phyloP scores from a whole-genome alignment of 768 basidiomycete genomes.

The Tricholoma terreum region DNA sequence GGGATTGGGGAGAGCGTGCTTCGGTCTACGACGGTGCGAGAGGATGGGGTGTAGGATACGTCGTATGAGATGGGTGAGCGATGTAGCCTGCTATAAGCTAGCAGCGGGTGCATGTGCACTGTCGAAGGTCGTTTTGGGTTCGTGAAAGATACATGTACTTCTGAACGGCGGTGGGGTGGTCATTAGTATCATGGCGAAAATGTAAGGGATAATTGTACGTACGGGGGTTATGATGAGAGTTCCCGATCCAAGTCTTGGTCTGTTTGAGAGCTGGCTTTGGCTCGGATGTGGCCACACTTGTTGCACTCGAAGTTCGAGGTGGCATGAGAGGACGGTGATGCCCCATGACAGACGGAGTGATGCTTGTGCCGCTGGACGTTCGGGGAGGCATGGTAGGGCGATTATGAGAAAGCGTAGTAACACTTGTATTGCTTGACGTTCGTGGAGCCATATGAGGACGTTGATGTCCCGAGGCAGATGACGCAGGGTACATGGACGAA shows the following conservation, averaged over 20 bases:
- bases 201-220: constrained; percentile 20
- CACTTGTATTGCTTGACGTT: constrained; percentile 37
- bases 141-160: constrained; percentile 32
- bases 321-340: constrained; percentile 26
- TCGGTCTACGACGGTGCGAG: constrained; percentile 54
- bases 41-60: constrained; percentile 52
- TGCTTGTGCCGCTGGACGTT: constrained; percentile 38
- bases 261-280: constrained; percentile 46
- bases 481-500: constrained; percentile 44
- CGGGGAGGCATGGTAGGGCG: constrained; percentile 33
- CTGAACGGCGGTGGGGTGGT: constrained; percentile 18
- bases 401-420: constrained; percentile 25
- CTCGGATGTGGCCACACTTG: constrained; percentile 36
- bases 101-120: constrained; percentile 61
- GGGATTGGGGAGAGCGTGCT: constrained; percentile 53
- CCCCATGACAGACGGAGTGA: constrained; percentile 26
- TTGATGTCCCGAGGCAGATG: constrained; percentile 21
- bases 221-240: constrained; percentile 38
- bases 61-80: constrained; percentile 65
- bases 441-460: constrained; percentile 33
- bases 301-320: constrained; percentile 38
- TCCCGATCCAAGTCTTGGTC: constrained; percentile 45
- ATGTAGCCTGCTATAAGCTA: constrained; percentile 53
- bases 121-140: constrained; percentile 33
- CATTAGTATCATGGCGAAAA: constrained; percentile 5